phyloP scores from a whole-genome alignment of 169 alveolate species.

The Besnoitia besnoiti region DNA sequence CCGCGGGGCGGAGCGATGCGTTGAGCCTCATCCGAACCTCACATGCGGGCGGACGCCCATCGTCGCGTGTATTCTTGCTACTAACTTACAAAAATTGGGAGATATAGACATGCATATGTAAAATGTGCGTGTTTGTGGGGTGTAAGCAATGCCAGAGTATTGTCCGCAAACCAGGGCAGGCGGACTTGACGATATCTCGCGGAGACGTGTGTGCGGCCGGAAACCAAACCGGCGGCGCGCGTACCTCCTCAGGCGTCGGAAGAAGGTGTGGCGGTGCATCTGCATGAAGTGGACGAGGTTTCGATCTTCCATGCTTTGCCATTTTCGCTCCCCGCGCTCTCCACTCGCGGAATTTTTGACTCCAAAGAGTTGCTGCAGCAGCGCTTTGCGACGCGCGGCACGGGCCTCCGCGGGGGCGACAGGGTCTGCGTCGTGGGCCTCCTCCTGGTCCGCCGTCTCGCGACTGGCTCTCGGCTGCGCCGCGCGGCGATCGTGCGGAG shows the following conservation, averaged over 20 bases:
- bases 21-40: no score
- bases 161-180: background rate
- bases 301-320: slow-evolving; percentile 57
- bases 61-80: no score
- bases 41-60: no score
- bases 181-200: background rate
- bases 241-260: slow-evolving; percentile 38
- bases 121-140: no score
- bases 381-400: slow-evolving; percentile 21
- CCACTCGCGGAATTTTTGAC: background rate
- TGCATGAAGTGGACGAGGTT: slow-evolving; percentile 30
- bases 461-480: background rate
- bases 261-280: slow-evolving; percentile 30
- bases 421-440: background rate
- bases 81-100: background rate
- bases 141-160: background rate
- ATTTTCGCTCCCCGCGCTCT: slow-evolving; percentile 42
- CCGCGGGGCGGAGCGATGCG: no score
- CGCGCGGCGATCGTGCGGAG: background rate
- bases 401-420: background rate
- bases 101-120: background rate
- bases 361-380: background rate
- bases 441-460: background rate
- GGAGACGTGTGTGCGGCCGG: background rate
- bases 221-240: no score